phyloP scores from a whole-genome alignment of 2,329 filamentous ascomycete genomes.

The Scolecobasidium constrictum region DNA sequence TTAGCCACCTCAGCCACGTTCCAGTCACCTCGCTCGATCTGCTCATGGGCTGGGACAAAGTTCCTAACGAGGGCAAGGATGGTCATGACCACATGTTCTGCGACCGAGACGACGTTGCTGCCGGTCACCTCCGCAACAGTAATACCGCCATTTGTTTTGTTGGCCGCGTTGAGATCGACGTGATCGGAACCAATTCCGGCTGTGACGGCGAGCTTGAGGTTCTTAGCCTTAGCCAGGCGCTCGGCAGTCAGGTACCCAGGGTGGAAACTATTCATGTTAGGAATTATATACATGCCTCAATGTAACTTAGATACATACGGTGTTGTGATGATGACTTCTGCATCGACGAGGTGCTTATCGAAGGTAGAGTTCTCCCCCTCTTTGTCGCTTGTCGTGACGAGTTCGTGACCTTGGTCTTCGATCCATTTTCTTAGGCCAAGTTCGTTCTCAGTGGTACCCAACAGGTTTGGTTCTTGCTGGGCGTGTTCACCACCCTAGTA shows the following conservation, averaged over 20 bases:
- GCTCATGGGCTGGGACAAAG: conserved; percentile 95
- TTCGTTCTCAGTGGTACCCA: conserved; percentile 97
- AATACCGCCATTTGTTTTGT: conserved; percentile 95
- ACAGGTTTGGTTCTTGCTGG: conserved; percentile 73
- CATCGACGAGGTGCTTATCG: conserved; percentile 90
- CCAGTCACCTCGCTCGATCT: conserved; percentile 83
- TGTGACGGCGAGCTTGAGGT: conserved; percentile 93
- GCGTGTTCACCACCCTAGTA: conserved; percentile 75
- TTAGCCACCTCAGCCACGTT: conserved; percentile 92
- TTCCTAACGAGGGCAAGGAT: conserved; percentile 93
- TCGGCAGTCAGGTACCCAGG: conserved; percentile 95
- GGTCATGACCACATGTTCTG: conserved; percentile 99
- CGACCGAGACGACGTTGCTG: conserved; percentile 96
- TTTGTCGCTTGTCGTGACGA: conserved; percentile 96
- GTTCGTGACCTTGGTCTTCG: conserved; percentile 90
- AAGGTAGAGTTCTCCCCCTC: conserved; percentile 88
- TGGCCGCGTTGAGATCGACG: conserved; percentile 91
- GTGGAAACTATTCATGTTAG: conserved; percentile 86
- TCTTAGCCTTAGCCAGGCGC: conserved; percentile 95
- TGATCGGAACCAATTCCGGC: conserved; percentile 98
- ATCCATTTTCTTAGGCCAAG: conserved; percentile 96
- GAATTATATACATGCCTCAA: too few relatives aligned
- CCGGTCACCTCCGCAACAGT: conserved; percentile 97
- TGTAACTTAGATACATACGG: conserved; percentile 60
- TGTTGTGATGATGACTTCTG: conserved; percentile 98